Conservation (phyloP, 2,329 filamentous ascomycete species). For the Ophiostoma piceae region DNA sequence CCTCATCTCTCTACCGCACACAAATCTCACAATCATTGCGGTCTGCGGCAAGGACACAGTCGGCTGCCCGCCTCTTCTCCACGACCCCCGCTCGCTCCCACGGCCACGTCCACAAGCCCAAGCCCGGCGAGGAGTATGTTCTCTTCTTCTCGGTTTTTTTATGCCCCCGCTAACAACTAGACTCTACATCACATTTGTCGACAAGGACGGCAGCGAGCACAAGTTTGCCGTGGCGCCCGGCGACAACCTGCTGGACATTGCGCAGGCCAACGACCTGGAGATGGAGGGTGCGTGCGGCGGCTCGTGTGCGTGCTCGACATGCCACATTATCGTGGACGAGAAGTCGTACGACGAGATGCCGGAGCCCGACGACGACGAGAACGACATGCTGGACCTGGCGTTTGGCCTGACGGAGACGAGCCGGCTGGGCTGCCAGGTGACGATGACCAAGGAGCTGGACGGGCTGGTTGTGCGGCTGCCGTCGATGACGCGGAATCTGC, state of each 20-base stretch:
- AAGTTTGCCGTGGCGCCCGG: constrained; percentile 77
- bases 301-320: constrained; percentile 88
- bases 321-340: constrained; percentile 78
- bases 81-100: constrained; percentile 58
- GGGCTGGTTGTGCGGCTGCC: constrained; percentile 81
- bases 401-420: constrained; percentile 85
- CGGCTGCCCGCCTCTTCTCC: constrained; percentile 49
- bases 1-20: not conserved
- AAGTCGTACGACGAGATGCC: constrained; percentile 71
- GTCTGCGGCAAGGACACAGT: not conserved
- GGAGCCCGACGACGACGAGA: constrained; percentile 73
- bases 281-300: constrained; percentile 98
- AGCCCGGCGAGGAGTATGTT: constrained; percentile 85
- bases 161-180: constrained; percentile 48
- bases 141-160: no score
- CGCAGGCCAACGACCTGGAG: constrained; percentile 88
- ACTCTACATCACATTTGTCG: constrained; percentile 84
- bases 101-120: constrained; percentile 76
- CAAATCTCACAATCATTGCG: not conserved
- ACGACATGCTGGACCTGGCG: constrained; percentile 86
- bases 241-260: constrained; percentile 92
- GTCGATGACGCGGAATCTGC: constrained; percentile 90
- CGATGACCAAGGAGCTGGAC: constrained; percentile 85
- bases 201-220: constrained; percentile 75
- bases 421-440: constrained; percentile 80